These are phyloP conservation scores for Phyllosticta citrichinensis DNA, from an alignment of 2,329 filamentous ascomycete species.

Conservation along the genomic window DNA sequence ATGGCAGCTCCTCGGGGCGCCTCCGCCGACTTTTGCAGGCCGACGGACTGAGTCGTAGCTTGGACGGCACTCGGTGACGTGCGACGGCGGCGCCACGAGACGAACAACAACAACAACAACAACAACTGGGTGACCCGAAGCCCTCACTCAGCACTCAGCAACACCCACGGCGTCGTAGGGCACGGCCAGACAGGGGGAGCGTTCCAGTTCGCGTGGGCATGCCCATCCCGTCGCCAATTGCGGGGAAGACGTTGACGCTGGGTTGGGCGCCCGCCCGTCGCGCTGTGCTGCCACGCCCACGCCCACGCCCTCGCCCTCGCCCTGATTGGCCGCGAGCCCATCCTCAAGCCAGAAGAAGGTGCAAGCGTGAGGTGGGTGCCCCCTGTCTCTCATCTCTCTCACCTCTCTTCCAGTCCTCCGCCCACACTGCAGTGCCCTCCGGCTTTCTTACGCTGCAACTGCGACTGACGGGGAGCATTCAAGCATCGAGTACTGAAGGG, in stretches of 20 bases:
- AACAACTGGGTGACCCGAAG: too few species aligned
- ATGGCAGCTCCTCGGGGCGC: slow-evolving; percentile 11
- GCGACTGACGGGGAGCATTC: too few species aligned
- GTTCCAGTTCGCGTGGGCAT: not conserved
- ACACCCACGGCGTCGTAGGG: not conserved
- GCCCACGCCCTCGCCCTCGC: not conserved
- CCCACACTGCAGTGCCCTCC: too few species aligned
- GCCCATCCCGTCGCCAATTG: slow-evolving; percentile 8
- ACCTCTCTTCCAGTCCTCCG: too few species aligned
- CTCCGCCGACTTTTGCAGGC: slow-evolving; percentile 7
- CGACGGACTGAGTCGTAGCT: slow-evolving; percentile 8
- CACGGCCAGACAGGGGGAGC: not conserved
- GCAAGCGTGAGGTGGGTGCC: not conserved
- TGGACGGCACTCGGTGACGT: slow-evolving; percentile 2
- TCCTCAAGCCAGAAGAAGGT: not conserved
- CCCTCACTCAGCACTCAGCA: slow-evolving; percentile 5
- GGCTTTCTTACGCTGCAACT: too few species aligned
- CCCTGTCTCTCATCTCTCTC: too few species aligned
- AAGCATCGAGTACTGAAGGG: too few species aligned
- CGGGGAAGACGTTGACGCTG: slow-evolving; percentile 12
- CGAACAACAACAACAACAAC: too few species aligned
- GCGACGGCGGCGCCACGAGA: not conserved
- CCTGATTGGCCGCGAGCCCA: not conserved
- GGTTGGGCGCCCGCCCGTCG: not conserved
- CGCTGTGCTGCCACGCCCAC: not conserved